phyloP scores from a whole-genome alignment of 148 eudicot genomes.

The Limonium bicolor region DNA sequence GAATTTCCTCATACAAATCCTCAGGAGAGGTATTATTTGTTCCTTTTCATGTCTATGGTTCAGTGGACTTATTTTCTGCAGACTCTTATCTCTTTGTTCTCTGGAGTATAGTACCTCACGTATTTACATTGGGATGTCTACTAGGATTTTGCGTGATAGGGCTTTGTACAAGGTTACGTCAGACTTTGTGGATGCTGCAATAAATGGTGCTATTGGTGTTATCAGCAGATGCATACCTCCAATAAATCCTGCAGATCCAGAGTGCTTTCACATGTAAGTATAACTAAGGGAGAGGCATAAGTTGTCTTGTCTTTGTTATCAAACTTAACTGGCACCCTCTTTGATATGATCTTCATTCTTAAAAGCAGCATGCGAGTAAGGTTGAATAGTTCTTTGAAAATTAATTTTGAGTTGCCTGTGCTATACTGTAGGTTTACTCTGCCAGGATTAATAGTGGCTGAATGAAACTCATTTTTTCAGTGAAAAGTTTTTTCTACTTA shows the following conservation, averaged over 20 bases:
- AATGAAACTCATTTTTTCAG: no score
- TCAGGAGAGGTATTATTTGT: conserved; percentile 60
- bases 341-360: no score
- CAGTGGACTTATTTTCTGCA: no score
- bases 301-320: no score
- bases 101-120: neutral
- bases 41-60: no score
- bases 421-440: no score
- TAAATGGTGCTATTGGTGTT: conserved; percentile 90
- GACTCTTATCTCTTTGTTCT: neutral
- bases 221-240: conserved; percentile 96
- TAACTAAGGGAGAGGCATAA: neutral
- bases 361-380: no score
- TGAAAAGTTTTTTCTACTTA: no score
- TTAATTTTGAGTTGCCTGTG: no score
- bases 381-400: no score
- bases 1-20: conserved; percentile 86
- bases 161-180: conserved; percentile 92
- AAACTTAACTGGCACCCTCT: no score
- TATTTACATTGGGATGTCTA: conserved; percentile 1
- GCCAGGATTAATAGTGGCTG: no score
- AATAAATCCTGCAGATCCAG: conserved; percentile 98
- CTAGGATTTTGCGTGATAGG: conserved; percentile 68
- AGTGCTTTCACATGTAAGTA: conserved; percentile 98
- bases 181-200: conserved; percentile 98